These are phyloP conservation scores for Lactifluus subvellereus DNA, from an alignment of 768 basidiomycete species.

Conservation along the genomic window DNA sequence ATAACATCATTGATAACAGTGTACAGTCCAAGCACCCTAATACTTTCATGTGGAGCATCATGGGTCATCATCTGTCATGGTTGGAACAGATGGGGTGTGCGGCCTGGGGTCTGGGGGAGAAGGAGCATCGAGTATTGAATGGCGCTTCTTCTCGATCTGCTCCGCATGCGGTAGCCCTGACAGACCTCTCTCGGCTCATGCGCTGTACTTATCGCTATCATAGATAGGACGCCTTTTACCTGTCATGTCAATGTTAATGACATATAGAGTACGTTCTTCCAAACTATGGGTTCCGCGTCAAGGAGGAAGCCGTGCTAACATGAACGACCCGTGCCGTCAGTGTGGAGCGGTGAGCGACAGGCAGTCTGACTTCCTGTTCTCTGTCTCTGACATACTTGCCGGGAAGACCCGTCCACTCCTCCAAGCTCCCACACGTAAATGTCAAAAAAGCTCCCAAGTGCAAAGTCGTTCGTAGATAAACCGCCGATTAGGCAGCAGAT, in stretches of 20 bases:
- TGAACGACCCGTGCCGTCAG: too few species aligned
- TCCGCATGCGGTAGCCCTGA: too few species aligned
- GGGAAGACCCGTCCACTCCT: background rate
- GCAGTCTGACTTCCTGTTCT: background rate
- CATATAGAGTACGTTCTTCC: background rate
- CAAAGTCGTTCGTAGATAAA: slow-evolving; percentile 7
- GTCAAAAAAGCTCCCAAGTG: background rate
- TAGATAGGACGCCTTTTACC: background rate
- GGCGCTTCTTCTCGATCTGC: too few species aligned
- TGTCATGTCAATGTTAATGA: background rate
- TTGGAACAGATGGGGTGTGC: too few species aligned
- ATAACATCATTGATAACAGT: too few species aligned
- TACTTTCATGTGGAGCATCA: too few species aligned
- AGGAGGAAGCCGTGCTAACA: background rate
- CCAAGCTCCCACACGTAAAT: background rate
- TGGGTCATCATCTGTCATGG: too few species aligned
- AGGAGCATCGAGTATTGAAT: too few species aligned
- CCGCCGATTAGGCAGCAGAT: slow-evolving; percentile 8
- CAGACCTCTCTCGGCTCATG: too few species aligned
- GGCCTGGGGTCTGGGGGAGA: too few species aligned
- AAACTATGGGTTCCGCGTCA: background rate
- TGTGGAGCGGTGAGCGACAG: background rate
- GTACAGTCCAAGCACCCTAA: too few species aligned
- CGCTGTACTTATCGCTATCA: too few species aligned
- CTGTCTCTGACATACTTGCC: background rate